phyloP scores from a whole-genome alignment of 176 grass and related monocot species.

The Ananas comosus region DNA sequence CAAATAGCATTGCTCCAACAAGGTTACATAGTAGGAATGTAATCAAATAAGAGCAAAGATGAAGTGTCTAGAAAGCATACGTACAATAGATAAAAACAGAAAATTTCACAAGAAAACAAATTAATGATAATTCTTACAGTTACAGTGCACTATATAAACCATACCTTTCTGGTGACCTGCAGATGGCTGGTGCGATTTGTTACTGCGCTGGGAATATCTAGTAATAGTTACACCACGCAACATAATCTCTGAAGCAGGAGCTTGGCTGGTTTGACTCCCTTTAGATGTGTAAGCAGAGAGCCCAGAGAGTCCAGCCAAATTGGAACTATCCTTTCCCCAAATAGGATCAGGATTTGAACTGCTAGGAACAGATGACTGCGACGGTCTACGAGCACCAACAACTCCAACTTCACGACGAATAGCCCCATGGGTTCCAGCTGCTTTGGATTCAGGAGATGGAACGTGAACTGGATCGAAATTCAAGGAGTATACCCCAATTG shows the following conservation, averaged over 20 bases:
- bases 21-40: too few species aligned
- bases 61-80: neutral
- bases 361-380: slow-evolving; percentile 25
- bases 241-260: slow-evolving; percentile 19
- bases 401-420: slow-evolving; percentile 32
- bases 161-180: slow-evolving; percentile 51
- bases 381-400: slow-evolving; percentile 28
- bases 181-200: slow-evolving; percentile 36
- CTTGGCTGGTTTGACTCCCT: slow-evolving; percentile 34
- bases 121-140: neutral
- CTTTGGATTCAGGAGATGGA: slow-evolving; percentile 24
- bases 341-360: slow-evolving; percentile 23
- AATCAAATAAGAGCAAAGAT: too few species aligned
- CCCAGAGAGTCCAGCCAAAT: slow-evolving; percentile 23
- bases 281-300: slow-evolving; percentile 33
- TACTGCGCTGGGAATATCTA: slow-evolving; percentile 32
- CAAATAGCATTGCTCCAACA: neutral
- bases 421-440: slow-evolving; percentile 27
- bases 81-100: neutral
- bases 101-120: neutral
- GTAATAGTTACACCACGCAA: slow-evolving; percentile 34
- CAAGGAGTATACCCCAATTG: slow-evolving; percentile 24
- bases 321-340: slow-evolving; percentile 29
- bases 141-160: neutral
- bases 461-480: slow-evolving; percentile 33